These are phyloP conservation scores for Barnettozyma pratensis DNA, from an alignment of 805 yeast genomes.

Conservation along the genomic window DNA sequence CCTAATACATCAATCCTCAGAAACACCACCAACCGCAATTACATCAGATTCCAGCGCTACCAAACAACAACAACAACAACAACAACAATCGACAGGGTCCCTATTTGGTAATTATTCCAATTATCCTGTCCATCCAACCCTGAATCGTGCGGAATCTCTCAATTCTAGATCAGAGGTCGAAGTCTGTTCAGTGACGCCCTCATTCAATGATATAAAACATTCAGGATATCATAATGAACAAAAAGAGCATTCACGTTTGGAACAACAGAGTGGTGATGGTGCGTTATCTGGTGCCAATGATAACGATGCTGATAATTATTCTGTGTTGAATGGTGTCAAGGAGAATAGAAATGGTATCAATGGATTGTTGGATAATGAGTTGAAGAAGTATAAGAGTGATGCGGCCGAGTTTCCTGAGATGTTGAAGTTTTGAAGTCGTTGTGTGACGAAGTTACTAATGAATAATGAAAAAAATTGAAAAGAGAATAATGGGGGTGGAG, in stretches of 20 bases:
- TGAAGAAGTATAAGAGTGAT: conserved; percentile 1
- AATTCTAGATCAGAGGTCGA: conserved; percentile 25
- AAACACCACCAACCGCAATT: not conserved
- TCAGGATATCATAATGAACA: not conserved
- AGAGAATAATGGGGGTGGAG: too few species aligned
- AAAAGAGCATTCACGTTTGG: too few species aligned
- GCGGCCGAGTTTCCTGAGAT: conserved; percentile 6
- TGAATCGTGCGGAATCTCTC: conserved; percentile 3
- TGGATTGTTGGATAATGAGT: conserved; percentile 5
- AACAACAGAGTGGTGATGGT: not conserved
- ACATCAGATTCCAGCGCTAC: not conserved
- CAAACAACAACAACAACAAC: not conserved
- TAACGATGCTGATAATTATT: not conserved
- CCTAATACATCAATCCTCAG: not conserved
- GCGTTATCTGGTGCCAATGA: not conserved
- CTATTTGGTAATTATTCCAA: conserved; percentile 7
- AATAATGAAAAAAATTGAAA: not conserved
- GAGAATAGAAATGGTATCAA: not conserved
- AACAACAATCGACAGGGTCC: not conserved
- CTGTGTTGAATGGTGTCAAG: not conserved
- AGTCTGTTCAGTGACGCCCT: conserved; percentile 35
- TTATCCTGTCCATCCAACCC: not conserved
- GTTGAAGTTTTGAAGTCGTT: conserved; percentile 3
- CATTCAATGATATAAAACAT: conserved; percentile 33
- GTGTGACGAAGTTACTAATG: not conserved